Evolutionary conservation across 495 filamentous ascomycete genomes (phyloP), one percentile per base, ranked within the genome.

Genomic region (Letharia columbiana): DNA sequence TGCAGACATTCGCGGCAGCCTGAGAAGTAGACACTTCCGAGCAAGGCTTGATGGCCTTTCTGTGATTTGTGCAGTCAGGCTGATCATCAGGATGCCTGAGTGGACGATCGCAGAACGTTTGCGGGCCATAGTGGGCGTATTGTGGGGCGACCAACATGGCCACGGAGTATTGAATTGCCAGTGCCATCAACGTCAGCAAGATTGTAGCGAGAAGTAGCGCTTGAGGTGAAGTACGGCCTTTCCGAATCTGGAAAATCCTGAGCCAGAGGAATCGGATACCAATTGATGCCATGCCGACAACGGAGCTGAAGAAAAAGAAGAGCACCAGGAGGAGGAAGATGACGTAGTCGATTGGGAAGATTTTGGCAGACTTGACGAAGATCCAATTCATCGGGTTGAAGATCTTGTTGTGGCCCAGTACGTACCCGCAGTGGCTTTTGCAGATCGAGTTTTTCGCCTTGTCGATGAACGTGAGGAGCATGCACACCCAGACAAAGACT

Each of bases 241-340:
- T 89, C 64, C 92, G 84, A 71, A 98, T 90, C 73, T 88, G 86
- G 82, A 97, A 98, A 61, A 98, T 82, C 60, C 81, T 86, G 67
- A 98, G 77, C 95, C 95, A 98, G 58, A 98, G 82, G 81, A 98
- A 96, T 62, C 94, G 87, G 71, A 98, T 96, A 45, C 94, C 94
- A 61, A 98, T 82, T 35, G 83, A 82, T 40, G 91, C 87, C 50
- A 97, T 86, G 54, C 94, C 95, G 37, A 91, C 84, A 61, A 98
- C 85, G 28, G 91, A 91, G 74, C 87, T 86, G 78, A 80, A 83
- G 80, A 98, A 98, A 71, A 98, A 84, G 66, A 96, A 82, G 1
- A 97, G 77, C 18, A 94, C 85, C 17, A 98, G 77, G 0, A 92
- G 76, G 0, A 89, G 86, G 78, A 94, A 95, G 44, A 98, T 81